phyloP scores from a whole-genome alignment of 495 filamentous ascomycete species.

The Aspergillus nanangensis region DNA sequence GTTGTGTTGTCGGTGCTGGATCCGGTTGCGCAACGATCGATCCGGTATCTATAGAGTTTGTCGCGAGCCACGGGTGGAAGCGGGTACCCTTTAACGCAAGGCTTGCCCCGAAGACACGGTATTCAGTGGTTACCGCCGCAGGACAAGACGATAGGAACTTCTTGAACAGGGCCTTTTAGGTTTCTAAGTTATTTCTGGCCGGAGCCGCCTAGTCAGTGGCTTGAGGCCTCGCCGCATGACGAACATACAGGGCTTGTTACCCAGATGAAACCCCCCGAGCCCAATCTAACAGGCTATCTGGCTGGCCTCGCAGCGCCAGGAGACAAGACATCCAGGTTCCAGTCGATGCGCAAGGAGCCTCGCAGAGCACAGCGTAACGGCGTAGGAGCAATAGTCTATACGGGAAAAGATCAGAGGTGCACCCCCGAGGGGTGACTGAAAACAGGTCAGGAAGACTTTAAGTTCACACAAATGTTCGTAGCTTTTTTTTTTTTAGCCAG shows the following conservation, averaged over 20 bases:
- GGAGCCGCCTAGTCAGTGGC: slow-evolving; percentile 2
- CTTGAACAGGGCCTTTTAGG: neutral
- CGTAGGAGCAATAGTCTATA: too few relatives aligned
- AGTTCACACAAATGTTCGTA: too few relatives aligned
- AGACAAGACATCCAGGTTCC: too few relatives aligned
- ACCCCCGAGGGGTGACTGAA: too few relatives aligned
- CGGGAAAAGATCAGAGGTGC: too few relatives aligned
- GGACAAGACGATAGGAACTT: neutral
- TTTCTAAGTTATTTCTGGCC: slow-evolving; percentile 2
- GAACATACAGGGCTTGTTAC: neutral
- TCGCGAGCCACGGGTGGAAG: slow-evolving; percentile 36
- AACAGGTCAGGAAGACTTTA: too few relatives aligned
- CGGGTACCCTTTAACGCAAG: slow-evolving; percentile 32
- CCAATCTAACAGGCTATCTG: too few relatives aligned
- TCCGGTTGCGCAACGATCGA: slow-evolving; percentile 10
- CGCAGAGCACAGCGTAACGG: too few relatives aligned
- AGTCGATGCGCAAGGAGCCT: too few relatives aligned
- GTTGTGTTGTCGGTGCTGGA: neutral
- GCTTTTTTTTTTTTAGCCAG: too few relatives aligned
- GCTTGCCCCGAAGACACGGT: neutral
- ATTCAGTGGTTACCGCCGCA: slow-evolving; percentile 5
- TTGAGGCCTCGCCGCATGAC: slow-evolving; percentile 10
- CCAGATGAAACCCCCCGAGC: neutral
- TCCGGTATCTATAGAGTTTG: slow-evolving; percentile 31
- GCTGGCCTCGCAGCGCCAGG: too few relatives aligned